These are phyloP conservation scores for Annona cherimola DNA, from an alignment of 164 flowering plant species.

Conservation along the genomic window DNA sequence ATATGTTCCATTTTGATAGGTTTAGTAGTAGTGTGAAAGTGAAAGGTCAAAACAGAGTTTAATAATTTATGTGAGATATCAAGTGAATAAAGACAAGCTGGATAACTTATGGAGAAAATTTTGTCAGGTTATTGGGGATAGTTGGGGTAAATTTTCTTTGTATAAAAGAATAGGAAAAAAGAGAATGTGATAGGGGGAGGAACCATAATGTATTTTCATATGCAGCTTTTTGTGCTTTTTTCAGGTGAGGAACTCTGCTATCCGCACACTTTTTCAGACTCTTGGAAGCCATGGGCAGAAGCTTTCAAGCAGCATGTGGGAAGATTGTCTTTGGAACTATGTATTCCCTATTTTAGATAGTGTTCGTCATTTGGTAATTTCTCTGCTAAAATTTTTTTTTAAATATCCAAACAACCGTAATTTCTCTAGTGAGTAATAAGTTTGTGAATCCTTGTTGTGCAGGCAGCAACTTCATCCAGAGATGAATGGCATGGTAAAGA, in stretches of 20 bases:
- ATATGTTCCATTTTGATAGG: no score
- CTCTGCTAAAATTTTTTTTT: not conserved
- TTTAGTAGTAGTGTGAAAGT: no score
- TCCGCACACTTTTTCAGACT: conserved; percentile 89
- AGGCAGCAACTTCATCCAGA: conserved; percentile 94
- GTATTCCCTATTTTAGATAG: conserved; percentile 76
- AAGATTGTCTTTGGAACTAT: conserved; percentile 93
- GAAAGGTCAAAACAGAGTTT: no score
- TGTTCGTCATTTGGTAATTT: conserved; percentile 79
- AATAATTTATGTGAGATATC: no score
- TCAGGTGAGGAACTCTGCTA: conserved; percentile 95
- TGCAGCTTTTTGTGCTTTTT: conserved; percentile 4
- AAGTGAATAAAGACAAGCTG: no score
- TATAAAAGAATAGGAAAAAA: no score
- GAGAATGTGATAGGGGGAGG: no score
- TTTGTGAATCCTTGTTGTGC: conserved; percentile 6
- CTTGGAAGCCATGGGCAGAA: conserved; percentile 97
- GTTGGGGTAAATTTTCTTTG: no score
- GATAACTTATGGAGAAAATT: no score
- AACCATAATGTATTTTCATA: not conserved
- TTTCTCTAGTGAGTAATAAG: conserved; percentile 1
- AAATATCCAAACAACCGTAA: not conserved
- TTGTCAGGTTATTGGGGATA: no score
- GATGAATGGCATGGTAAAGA: conserved; percentile 99
- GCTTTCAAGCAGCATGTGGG: conserved; percentile 91